These are phyloP conservation scores for Scheffersomyces cryptocercus DNA, from an alignment of 1,139 yeast genomes.

Conservation along the genomic window DNA sequence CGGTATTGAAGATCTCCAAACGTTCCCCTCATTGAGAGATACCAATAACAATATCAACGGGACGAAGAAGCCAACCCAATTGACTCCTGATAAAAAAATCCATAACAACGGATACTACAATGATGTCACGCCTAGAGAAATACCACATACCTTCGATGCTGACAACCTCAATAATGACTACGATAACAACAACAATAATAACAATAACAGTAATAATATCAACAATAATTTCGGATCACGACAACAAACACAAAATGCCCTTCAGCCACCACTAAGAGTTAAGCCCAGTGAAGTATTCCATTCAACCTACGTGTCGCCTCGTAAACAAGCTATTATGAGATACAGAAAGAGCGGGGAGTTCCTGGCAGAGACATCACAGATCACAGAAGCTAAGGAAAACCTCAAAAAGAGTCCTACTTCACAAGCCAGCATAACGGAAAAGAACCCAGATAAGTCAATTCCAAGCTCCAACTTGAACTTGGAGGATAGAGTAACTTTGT, in stretches of 20 bases:
- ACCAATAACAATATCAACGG: too few species aligned
- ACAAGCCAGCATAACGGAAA: conserved; percentile 3
- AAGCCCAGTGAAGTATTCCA: neutral
- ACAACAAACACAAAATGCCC: neutral
- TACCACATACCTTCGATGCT: too few species aligned
- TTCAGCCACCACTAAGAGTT: neutral
- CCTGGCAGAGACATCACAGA: conserved; percentile 18
- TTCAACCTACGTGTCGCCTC: conserved; percentile 28
- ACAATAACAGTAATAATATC: too few species aligned
- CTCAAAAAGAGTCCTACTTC: conserved; percentile 13
- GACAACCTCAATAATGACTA: too few species aligned
- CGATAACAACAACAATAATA: too few species aligned
- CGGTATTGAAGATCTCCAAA: too few species aligned
- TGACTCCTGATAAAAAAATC: too few species aligned
- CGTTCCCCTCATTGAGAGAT: too few species aligned
- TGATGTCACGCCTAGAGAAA: too few species aligned
- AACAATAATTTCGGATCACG: neutral
- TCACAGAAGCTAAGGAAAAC: conserved; percentile 33
- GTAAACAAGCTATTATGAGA: conserved; percentile 43
- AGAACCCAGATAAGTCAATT: conserved; percentile 5
- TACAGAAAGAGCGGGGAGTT: conserved; percentile 35
- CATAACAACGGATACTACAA: too few species aligned
- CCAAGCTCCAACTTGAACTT: conserved; percentile 14
- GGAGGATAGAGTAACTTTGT: conserved; percentile 42
- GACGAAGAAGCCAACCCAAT: too few species aligned